A percentile compares a stretch with the other conserved stretches of the same genome.
Evolutionary conservation across 2,329 filamentous ascomycete genomes (phyloP).

Genomic region (Aspergillus aculeatus): DNA sequence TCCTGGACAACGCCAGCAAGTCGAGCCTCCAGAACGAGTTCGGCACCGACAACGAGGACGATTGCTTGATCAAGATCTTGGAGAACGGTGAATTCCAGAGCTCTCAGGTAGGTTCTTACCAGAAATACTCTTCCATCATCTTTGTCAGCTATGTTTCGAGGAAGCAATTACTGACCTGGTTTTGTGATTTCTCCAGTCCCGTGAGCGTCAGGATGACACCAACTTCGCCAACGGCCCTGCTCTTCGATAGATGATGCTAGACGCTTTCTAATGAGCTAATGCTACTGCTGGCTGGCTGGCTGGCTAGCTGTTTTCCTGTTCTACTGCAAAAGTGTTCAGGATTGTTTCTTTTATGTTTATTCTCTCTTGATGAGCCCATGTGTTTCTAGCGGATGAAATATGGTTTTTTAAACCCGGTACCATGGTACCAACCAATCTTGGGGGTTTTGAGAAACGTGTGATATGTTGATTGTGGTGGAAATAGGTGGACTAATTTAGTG

Average conservation of each 20-base stretch:
- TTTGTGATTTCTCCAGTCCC: slow-evolving; percentile 20
- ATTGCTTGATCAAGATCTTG: slow-evolving; percentile 78
- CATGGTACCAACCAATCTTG: neutral
- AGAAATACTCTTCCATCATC: slow-evolving; percentile 1
- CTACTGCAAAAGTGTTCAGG: neutral
- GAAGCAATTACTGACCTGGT: slow-evolving; percentile 7
- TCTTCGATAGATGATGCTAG: neutral
- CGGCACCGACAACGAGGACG: slow-evolving; percentile 74
- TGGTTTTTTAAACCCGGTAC: neutral
- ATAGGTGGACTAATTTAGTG: neutral
- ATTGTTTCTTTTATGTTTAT: neutral
- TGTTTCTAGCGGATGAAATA: slow-evolving; percentile 4
- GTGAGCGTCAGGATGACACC: slow-evolving; percentile 32
- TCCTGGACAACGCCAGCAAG: slow-evolving; percentile 73
- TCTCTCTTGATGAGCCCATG: neutral
- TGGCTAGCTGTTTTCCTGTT: neutral
- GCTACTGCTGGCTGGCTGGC: slow-evolving; percentile 6
- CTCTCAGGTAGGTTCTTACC: slow-evolving; percentile 48
- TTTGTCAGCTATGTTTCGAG: neutral
- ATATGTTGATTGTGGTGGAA: neutral
- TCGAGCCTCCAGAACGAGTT: slow-evolving; percentile 79
- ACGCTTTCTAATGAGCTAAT: slow-evolving; percentile 17
- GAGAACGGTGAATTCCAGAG: slow-evolving; percentile 70
- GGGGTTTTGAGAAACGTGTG: neutral
- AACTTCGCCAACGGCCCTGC: slow-evolving; percentile 27